Conservation (phyloP, 768 basidiomycete species). For the Dictyophora rubrovolvata region DNA sequence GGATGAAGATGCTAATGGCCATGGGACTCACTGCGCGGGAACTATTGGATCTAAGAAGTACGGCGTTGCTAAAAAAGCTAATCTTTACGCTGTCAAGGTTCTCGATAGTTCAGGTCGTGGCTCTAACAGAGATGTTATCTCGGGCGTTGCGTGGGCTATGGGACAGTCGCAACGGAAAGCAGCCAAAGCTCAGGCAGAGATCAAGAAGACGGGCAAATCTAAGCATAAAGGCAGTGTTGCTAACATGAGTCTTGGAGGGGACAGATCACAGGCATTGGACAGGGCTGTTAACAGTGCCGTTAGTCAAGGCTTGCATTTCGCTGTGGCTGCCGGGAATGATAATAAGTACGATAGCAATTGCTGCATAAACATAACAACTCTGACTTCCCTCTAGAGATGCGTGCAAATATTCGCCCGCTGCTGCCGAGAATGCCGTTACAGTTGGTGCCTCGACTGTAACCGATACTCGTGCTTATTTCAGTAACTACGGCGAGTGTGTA, state of each 20-base stretch:
- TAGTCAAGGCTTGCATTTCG: constrained; percentile 79
- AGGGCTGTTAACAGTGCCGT: constrained; percentile 80
- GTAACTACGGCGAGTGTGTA: constrained; percentile 79
- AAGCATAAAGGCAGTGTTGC: constrained; percentile 89
- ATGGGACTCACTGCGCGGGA: constrained; percentile 91
- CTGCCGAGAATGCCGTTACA: constrained; percentile 80
- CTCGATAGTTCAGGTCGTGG: constrained; percentile 93
- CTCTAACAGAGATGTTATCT: constrained; percentile 87
- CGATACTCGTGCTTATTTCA: constrained; percentile 84
- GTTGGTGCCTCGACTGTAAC: constrained; percentile 83
- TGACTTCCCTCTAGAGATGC: constrained; percentile 66
- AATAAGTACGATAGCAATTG: constrained; percentile 10
- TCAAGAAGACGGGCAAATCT: constrained; percentile 63
- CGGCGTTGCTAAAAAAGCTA: constrained; percentile 91
- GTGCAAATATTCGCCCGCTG: constrained; percentile 88
- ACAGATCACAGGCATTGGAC: constrained; percentile 80
- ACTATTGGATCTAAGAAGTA: constrained; percentile 91
- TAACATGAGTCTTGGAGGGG: constrained; percentile 97
- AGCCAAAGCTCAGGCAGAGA: constrained; percentile 51
- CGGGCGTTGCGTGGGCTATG: constrained; percentile 78
- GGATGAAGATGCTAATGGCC: constrained; percentile 91
- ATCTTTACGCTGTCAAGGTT: constrained; percentile 85
- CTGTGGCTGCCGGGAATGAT: constrained; percentile 85
- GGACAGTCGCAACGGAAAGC: constrained; percentile 42
- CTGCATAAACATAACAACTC: constrained; percentile 29